phyloP scores from a whole-genome alignment of 2,329 filamentous ascomycete genomes.

The Sarocladium brachiariae region DNA sequence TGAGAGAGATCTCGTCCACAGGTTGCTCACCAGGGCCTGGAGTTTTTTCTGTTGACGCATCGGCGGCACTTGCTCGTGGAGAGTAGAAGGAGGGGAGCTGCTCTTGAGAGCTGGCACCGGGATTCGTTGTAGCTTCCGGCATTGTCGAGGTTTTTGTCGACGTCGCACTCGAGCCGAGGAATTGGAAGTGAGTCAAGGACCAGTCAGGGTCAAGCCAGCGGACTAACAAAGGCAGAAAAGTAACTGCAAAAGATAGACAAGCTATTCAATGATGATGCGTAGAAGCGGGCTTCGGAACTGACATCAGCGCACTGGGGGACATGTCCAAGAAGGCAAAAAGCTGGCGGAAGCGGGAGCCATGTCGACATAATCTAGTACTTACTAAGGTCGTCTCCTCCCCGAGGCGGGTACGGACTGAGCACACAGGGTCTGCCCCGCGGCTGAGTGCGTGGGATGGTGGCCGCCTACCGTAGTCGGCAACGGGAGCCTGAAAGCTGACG shows the following conservation, averaged over 20 bases:
- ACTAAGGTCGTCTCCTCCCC: constrained; percentile 5
- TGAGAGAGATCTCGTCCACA: constrained; percentile 30
- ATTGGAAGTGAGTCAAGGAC: neutral
- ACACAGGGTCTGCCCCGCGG: constrained; percentile 6
- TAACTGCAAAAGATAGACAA: neutral
- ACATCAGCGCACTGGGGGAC: neutral
- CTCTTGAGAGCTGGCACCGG: constrained; percentile 2
- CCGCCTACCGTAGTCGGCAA: neutral
- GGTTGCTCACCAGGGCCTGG: constrained; percentile 13
- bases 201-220: no score
- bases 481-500: neutral
- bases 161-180: neutral
- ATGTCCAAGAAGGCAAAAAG: neutral
- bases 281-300: neutral
- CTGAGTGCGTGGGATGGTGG: neutral
- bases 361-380: constrained; percentile 8
- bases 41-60: constrained; percentile 12
- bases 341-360: constrained; percentile 8
- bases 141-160: constrained; percentile 5
- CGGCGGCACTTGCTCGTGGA: constrained; percentile 21
- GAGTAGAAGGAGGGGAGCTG: constrained; percentile 34
- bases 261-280: neutral
- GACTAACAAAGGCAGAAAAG: no score
- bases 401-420: constrained; percentile 3
- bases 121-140: constrained; percentile 4